Conservation (phyloP, 768 basidiomycete species). For the Gloeophyllum trabeum region DNA sequence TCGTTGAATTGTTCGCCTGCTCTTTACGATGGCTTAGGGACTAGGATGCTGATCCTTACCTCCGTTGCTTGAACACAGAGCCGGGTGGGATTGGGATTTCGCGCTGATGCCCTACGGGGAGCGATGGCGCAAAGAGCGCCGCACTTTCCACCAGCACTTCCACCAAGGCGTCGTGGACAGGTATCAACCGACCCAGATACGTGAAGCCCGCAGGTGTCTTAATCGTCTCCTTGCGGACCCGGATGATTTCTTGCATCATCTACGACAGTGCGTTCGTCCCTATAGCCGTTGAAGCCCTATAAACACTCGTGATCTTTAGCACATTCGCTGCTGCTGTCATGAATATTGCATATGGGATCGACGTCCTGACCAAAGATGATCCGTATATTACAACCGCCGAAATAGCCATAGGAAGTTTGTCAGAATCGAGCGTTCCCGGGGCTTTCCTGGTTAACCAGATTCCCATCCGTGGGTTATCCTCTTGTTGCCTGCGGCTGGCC, state of each 20-base stretch:
- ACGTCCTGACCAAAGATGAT: slow-evolving; percentile 1
- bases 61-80: slow-evolving; percentile 5
- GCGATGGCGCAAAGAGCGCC: slow-evolving; percentile 14
- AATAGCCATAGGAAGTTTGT: not conserved
- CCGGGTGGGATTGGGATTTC: slow-evolving; percentile 14
- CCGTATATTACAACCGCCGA: slow-evolving; percentile 1
- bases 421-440: not conserved
- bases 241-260: slow-evolving; percentile 2
- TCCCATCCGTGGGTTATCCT: slow-evolving; percentile 1
- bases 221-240: slow-evolving; percentile 2
- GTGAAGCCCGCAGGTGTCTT: not conserved
- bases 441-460: slow-evolving; percentile 1
- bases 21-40: too few relatives aligned
- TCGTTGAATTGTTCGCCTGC: slow-evolving; percentile 5
- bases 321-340: not conserved
- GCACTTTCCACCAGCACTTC: slow-evolving; percentile 15
- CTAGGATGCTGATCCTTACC: not conserved
- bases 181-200: slow-evolving; percentile 1
- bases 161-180: slow-evolving; percentile 3
- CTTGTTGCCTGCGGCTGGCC: not conserved
- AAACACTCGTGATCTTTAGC: not conserved
- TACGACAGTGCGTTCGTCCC: not conserved
- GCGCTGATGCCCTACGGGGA: slow-evolving; percentile 15
- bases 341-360: not conserved
- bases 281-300: not conserved